Evolutionary conservation across 495 filamentous ascomycete species (phyloP).

Genomic region (Sphaerosporella brunnea): DNA sequence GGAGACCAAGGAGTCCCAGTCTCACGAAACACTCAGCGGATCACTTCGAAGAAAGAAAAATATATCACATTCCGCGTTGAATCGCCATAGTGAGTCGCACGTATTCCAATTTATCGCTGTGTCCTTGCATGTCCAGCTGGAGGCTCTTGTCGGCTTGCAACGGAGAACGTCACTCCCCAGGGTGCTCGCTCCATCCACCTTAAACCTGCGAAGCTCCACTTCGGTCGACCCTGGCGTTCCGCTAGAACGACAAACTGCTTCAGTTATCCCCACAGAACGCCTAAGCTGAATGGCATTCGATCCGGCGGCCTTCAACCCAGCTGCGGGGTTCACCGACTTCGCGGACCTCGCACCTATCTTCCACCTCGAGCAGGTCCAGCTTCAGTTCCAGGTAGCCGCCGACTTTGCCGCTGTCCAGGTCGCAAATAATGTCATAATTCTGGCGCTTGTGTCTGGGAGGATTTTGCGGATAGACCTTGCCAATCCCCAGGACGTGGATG

Average conservation of each 20-base stretch:
- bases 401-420: constrained; percentile 94
- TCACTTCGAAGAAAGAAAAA: no score
- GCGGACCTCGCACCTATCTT: constrained; percentile 66
- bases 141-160: no score
- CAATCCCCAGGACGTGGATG: constrained; percentile 85
- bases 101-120: no score
- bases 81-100: no score
- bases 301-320: constrained; percentile 19
- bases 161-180: no score
- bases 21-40: no score
- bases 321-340: constrained; percentile 30
- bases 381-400: constrained; percentile 76
- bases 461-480: constrained; percentile 90
- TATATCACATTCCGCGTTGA: no score
- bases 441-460: constrained; percentile 73
- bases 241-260: neutral
- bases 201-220: no score
- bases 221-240: constrained; percentile 6
- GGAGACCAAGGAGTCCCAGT: no score
- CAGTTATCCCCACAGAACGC: neutral
- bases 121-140: no score
- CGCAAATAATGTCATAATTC: constrained; percentile 85
- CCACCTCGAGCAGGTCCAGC: constrained; percentile 73
- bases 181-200: no score
- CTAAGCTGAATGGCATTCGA: constrained; percentile 17